These are phyloP conservation scores for Leccinum fibrillosum DNA, from an alignment of 768 basidiomycete species.

Conservation along the genomic window DNA sequence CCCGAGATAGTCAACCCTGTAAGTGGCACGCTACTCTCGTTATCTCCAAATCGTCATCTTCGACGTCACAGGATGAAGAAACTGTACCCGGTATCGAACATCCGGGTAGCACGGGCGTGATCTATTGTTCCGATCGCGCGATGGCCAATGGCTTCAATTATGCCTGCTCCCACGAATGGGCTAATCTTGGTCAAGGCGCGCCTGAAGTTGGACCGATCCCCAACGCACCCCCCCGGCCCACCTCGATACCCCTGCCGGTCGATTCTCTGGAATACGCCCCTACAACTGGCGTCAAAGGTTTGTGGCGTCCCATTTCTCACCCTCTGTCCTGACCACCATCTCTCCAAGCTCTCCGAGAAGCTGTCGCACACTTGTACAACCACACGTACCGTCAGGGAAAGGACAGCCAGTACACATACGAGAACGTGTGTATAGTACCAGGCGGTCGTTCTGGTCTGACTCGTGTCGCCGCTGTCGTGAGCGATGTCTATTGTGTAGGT, in stretches of 20 bases:
- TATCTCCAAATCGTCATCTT: constrained; percentile 2
- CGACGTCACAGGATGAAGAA: constrained; percentile 64
- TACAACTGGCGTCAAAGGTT: constrained; percentile 86
- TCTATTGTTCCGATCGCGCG: constrained; percentile 93
- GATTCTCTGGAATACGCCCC: constrained; percentile 90
- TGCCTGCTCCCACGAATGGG: constrained; percentile 75
- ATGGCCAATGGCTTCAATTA: constrained; percentile 92
- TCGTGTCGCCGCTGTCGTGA: constrained; percentile 87
- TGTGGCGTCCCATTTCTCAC: constrained; percentile 1
- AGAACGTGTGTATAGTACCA: constrained; percentile 94
- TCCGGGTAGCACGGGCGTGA: constrained; percentile 60
- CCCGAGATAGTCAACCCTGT: constrained; percentile 75
- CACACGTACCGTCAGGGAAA: constrained; percentile 80
- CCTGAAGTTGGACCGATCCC: constrained; percentile 88
- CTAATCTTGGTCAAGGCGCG: constrained; percentile 89
- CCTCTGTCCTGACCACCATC: constrained; percentile 2
- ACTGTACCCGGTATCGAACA: constrained; percentile 86
- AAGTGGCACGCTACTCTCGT: constrained; percentile 15
- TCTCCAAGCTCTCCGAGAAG: constrained; percentile 68
- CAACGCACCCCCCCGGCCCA: constrained; percentile 61
- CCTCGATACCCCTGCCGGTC: constrained; percentile 55
- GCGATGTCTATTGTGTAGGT: constrained; percentile 79
- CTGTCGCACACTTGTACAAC: constrained; percentile 90
- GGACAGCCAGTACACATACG: constrained; percentile 80
- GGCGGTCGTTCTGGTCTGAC: constrained; percentile 90